Conservation (phyloP, 768 basidiomycete genomes). For the Phanerodontia chrysosporium region DNA sequence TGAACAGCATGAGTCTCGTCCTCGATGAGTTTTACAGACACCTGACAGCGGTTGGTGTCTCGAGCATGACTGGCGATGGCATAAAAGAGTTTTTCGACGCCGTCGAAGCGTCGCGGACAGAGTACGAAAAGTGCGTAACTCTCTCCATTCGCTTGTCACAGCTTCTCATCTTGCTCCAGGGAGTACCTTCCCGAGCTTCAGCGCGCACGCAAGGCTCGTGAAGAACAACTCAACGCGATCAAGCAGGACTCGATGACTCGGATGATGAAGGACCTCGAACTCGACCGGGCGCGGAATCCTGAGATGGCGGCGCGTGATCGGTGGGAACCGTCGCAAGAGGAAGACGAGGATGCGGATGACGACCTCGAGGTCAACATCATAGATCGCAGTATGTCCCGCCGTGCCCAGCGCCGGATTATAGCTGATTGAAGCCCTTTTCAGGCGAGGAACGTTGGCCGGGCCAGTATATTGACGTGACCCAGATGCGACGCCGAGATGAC, state of each 20-base stretch:
- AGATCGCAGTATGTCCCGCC: conserved; percentile 57
- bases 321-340: conserved; percentile 59
- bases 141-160: no score
- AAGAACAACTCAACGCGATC: conserved; percentile 56
- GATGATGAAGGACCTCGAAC: conserved; percentile 73
- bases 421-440: conserved; percentile 24
- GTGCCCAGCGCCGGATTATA: conserved; percentile 3
- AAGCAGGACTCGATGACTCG: conserved; percentile 77
- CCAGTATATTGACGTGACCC: conserved; percentile 72
- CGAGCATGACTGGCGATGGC: conserved; percentile 93
- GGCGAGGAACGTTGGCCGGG: conserved; percentile 70
- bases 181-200: conserved; percentile 91
- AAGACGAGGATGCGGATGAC: conserved; percentile 47
- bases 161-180: conserved; percentile 34
- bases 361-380: conserved; percentile 52
- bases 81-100: conserved; percentile 89
- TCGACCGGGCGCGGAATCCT: conserved; percentile 69
- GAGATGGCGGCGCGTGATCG: conserved; percentile 48
- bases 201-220: conserved; percentile 59
- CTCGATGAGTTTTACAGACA: conserved; percentile 98
- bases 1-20: conserved; percentile 98
- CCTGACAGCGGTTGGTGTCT: conserved; percentile 92
- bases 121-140: conserved; percentile 75
- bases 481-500: conserved; percentile 47
- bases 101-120: conserved; percentile 80